Evolutionary conservation across 2,329 filamentous ascomycete genomes (phyloP).

Genomic region (Fusarium nisikadoi): DNA sequence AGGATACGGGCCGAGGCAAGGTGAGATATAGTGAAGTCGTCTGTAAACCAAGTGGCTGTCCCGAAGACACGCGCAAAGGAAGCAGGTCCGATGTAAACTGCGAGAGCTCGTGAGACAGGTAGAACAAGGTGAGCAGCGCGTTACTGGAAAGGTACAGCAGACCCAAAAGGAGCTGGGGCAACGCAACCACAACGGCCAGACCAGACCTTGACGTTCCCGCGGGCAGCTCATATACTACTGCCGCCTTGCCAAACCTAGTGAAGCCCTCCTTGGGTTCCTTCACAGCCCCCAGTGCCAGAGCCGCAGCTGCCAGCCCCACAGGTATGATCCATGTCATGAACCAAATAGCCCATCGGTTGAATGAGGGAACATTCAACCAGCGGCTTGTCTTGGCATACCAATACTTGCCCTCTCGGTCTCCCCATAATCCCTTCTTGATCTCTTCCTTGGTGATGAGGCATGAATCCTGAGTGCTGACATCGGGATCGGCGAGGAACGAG

Average conservation of each 20-base stretch:
- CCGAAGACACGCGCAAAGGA: slow-evolving; percentile 59
- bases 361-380: slow-evolving; percentile 59
- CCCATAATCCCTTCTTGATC: slow-evolving; percentile 57
- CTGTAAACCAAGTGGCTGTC: slow-evolving; percentile 56
- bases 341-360: slow-evolving; percentile 56
- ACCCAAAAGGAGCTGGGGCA: slow-evolving; percentile 62
- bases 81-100: slow-evolving; percentile 51
- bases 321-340: slow-evolving; percentile 53
- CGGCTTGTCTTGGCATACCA: slow-evolving; percentile 54
- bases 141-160: slow-evolving; percentile 60
- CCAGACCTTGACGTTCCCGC: slow-evolving; percentile 41
- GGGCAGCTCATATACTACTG: slow-evolving; percentile 49
- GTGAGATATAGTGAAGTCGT: slow-evolving; percentile 61
- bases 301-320: slow-evolving; percentile 51
- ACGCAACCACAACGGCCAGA: slow-evolving; percentile 53
- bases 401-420: slow-evolving; percentile 54
- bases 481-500: slow-evolving; percentile 60
- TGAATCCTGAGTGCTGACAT: slow-evolving; percentile 55
- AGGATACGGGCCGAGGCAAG: slow-evolving; percentile 58
- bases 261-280: slow-evolving; percentile 46
- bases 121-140: slow-evolving; percentile 59
- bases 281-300: slow-evolving; percentile 52
- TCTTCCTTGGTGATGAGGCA: slow-evolving; percentile 61
- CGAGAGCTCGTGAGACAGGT: slow-evolving; percentile 61
- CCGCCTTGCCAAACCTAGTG: slow-evolving; percentile 53